Evolutionary conservation across 2,329 filamentous ascomycete species (phyloP).

Genomic region (Alternaria triticina): DNA sequence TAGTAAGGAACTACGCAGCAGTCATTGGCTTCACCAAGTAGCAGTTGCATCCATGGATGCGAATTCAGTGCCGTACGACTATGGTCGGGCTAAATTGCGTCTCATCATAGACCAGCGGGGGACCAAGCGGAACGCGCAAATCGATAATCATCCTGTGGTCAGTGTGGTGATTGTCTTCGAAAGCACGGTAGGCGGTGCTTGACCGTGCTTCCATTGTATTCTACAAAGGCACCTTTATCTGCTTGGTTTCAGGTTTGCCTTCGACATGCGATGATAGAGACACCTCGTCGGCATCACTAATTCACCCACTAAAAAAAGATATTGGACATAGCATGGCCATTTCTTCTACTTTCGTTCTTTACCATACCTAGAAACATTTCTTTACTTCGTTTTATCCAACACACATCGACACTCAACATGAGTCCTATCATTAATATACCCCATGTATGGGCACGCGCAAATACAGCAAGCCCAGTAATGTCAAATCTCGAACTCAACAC

Average conservation of each 20-base stretch:
- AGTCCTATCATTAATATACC: constrained; percentile 3
- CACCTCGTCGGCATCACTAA: background rate
- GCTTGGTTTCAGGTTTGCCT: constrained; percentile 1
- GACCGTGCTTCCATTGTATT: constrained; percentile 4
- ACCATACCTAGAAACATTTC: background rate
- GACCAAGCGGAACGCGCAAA: constrained; percentile 7
- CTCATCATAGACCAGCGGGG: background rate
- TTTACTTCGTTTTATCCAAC: background rate
- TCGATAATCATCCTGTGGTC: background rate
- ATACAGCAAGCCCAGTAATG: background rate
- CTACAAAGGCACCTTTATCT: constrained; percentile 5
- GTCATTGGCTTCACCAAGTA: background rate
- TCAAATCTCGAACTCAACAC: background rate
- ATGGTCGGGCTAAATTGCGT: background rate
- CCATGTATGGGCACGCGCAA: background rate
- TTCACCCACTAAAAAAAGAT: background rate
- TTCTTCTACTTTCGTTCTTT: background rate
- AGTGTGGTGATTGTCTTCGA: background rate
- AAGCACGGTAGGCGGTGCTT: constrained; percentile 1
- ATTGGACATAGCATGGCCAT: background rate
- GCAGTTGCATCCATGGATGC: background rate
- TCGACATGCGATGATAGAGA: background rate
- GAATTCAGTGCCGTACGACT: background rate
- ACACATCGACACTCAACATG: background rate
- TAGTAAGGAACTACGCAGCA: background rate